These are phyloP conservation scores for Fusarium chuoi DNA, from an alignment of 2,329 filamentous ascomycete species.

Conservation along the genomic window DNA sequence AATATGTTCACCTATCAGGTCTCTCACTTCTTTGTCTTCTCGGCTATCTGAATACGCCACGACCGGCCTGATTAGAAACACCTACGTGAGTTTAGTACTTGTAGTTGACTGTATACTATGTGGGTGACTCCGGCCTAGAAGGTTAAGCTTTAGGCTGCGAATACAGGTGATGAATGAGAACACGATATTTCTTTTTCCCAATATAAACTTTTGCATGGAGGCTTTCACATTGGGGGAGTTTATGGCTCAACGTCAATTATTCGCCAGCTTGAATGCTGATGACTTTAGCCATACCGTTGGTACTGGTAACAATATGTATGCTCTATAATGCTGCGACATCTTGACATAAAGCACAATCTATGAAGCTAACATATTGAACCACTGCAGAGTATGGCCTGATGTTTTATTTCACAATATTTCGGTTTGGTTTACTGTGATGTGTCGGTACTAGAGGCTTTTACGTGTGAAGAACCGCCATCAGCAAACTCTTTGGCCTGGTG, in stretches of 20 bases:
- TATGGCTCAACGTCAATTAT: too few relatives aligned
- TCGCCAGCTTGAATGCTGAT: too few relatives aligned
- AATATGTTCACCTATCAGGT: too few relatives aligned
- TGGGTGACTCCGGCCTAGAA: accelerated
- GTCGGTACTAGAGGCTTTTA: accelerated
- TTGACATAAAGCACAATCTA: accelerated
- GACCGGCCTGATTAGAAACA: too few relatives aligned
- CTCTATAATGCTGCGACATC: accelerated
- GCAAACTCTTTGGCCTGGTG: background rate
- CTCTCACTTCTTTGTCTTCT: too few relatives aligned
- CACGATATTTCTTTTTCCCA: background rate
- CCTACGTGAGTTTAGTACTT: too few relatives aligned
- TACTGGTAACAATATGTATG: background rate
- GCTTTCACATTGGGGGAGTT: background rate
- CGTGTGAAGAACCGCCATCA: background rate
- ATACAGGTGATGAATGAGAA: background rate
- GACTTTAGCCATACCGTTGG: too few relatives aligned
- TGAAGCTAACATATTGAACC: background rate
- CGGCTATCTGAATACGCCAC: too few relatives aligned
- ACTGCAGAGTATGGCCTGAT: accelerated
- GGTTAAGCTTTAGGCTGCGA: background rate
- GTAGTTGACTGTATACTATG: too few relatives aligned
- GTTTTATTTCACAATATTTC: accelerated
- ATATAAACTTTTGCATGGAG: background rate
- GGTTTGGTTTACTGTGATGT: accelerated